Evolutionary conservation across 129 eudicot genomes (phyloP).

Genomic region (Kitagawia praeruptora): DNA sequence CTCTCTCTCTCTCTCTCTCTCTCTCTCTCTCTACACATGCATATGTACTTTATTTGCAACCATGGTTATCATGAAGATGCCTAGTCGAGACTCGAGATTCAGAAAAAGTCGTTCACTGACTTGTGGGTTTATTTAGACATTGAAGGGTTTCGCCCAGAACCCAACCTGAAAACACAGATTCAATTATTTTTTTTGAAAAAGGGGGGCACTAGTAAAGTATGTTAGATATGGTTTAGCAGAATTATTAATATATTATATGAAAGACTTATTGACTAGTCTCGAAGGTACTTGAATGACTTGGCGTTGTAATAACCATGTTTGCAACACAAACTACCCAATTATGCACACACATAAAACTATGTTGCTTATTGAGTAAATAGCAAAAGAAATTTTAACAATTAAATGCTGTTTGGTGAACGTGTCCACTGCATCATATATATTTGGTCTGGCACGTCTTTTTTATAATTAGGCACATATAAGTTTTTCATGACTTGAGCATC

Average conservation of each 20-base stretch:
- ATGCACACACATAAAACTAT: background rate
- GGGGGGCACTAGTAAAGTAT: too few species aligned
- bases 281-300: too few species aligned
- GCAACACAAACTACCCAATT: background rate
- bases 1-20: background rate
- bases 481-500: background rate
- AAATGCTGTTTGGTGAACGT: background rate
- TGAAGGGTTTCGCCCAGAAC: too few species aligned
- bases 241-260: too few species aligned
- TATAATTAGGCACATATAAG: background rate
- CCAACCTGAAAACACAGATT: too few species aligned
- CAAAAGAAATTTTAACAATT: background rate
- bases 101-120: too few species aligned
- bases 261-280: too few species aligned
- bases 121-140: too few species aligned
- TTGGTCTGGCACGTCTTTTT: background rate
- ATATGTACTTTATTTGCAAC: background rate
- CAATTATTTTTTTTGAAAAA: too few species aligned
- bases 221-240: background rate
- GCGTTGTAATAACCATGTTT: background rate
- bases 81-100: background rate
- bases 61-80: background rate
- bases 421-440: background rate
- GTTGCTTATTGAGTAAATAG: background rate
- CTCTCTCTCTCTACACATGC: background rate